These are phyloP conservation scores for Halenospora varia DNA, from an alignment of 495 filamentous ascomycete genomes.

Conservation along the genomic window DNA sequence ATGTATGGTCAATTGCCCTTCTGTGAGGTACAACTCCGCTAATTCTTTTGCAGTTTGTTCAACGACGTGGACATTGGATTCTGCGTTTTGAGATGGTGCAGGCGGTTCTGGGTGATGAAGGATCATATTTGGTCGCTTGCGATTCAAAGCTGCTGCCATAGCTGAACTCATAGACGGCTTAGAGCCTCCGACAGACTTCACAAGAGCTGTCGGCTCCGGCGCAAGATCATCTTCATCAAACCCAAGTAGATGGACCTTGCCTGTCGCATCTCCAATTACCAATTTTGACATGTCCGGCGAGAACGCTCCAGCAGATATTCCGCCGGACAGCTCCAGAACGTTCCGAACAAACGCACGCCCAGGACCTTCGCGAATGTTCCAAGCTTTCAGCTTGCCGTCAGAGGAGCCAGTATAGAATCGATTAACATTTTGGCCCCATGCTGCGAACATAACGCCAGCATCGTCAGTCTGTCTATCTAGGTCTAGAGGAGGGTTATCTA, in stretches of 20 bases:
- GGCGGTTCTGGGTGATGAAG: constrained; percentile 39
- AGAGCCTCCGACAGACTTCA: not conserved
- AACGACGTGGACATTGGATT: constrained; percentile 12
- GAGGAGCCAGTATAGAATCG: constrained; percentile 87
- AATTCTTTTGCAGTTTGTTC: constrained; percentile 6
- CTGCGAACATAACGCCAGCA: constrained; percentile 73
- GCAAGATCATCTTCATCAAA: constrained; percentile 25
- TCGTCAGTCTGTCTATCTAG: constrained; percentile 63
- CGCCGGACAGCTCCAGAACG: constrained; percentile 41
- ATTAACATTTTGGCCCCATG: constrained; percentile 69
- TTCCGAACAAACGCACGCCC: constrained; percentile 62
- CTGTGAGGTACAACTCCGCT: constrained; percentile 27
- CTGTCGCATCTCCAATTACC: constrained; percentile 71
- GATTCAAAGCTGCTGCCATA: not conserved
- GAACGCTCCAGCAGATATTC: constrained; percentile 64
- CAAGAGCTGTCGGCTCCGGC: too few species aligned
- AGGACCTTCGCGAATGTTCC: constrained; percentile 66
- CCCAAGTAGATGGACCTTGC: constrained; percentile 65
- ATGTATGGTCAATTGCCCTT: constrained; percentile 27
- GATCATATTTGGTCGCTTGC: constrained; percentile 35
- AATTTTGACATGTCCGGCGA: constrained; percentile 67
- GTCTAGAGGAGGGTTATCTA: constrained; percentile 56
- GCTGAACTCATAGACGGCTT: not conserved
- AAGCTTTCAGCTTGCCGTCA: constrained; percentile 81
- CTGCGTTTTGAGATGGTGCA: constrained; percentile 26